Percentiles rank a stretch among this genome's conserved stretches.
Evolutionary conservation across 371 early-diverging fungal genomes (phyloP).

Genomic region (Vairimorpha apis): DNA sequence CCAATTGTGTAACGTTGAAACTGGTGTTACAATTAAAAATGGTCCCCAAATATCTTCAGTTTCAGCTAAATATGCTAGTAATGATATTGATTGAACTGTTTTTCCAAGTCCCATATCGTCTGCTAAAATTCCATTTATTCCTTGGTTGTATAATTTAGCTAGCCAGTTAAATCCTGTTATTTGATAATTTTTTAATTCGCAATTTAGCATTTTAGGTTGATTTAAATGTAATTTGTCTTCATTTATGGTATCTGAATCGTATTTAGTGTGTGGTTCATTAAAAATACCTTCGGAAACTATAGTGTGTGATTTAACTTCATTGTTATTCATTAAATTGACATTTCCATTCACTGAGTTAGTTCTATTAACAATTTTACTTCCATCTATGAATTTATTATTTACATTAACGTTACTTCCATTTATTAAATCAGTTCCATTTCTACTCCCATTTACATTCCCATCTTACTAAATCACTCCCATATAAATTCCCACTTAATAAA

Average conservation of each 20-base stretch:
- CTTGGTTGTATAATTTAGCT: constrained; percentile 82
- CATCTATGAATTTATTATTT: too few species aligned
- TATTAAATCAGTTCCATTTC: too few species aligned
- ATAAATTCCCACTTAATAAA: too few species aligned
- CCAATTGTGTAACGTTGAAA: constrained; percentile 92
- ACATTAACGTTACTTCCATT: too few species aligned
- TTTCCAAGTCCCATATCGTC: constrained; percentile 96
- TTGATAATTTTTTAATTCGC: constrained; percentile 79
- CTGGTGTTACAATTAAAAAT: constrained; percentile 84
- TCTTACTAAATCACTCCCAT: too few species aligned
- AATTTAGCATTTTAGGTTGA: constrained; percentile 78
- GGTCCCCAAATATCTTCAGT: constrained; percentile 82
- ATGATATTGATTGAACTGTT: constrained; percentile 88
- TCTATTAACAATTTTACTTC: too few species aligned
- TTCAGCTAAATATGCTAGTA: constrained; percentile 72
- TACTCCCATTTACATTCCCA: too few species aligned
- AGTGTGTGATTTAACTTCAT: too few species aligned
- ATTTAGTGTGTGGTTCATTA: too few species aligned
- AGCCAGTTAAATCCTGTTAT: constrained; percentile 96
- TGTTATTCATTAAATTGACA: too few species aligned
- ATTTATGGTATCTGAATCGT: neutral
- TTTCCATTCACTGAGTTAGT: too few species aligned
- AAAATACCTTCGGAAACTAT: constrained; percentile 9
- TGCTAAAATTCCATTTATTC: constrained; percentile 89
- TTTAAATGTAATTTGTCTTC: constrained; percentile 29